Evolutionary conservation across 148 eudicot genomes (phyloP), one percentile per base, ranked within the genome.

Genomic region (Diospyros kaki): DNA sequence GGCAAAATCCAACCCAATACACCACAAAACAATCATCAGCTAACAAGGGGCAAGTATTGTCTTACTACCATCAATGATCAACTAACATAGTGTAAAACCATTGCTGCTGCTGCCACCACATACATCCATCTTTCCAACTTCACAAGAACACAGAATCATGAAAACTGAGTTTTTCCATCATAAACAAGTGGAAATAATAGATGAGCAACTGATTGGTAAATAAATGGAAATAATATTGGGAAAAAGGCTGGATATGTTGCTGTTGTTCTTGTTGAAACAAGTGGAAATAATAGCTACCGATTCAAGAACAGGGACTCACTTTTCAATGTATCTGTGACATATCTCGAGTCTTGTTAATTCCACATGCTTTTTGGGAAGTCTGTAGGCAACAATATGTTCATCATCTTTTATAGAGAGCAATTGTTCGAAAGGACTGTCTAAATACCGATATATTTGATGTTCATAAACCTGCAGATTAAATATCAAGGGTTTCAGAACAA

Each of bases 321-420:
- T 91, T 54, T 88, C 98, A 48, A 76, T 79, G 73, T 80, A 82
- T 17, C 89, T 87, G 75, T 96, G 99, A 77, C 85, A 69, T 79
- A 93, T 89, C 90, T 93, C 98, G 53, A 96, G 76, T 81, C 82
- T 89, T 64, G 89, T 87, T 43, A 85, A 72, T 39, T 92, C 90
- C 52, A 62, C 72, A 56, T 48, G 79, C 54, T 69, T 87, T 78
- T 83, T 88, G 12, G 97, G 93, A 76, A 89, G 81, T 46, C 94
- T 89, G 82, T 93, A 96, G 13, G 98, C 99, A 68, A 96, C 97
- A 81, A 96, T 89, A 66, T 79, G 86, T 17, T 96, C 99, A 76
- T 89, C 92, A 76, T 96, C 99, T 83, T 88, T 93, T 61, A 96
- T 88, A 15, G 91, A 77, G 66, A 83, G 75, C 78, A 96, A 79